These are phyloP conservation scores for Penicillium cinerascens DNA, from an alignment of 495 filamentous ascomycete species.

Conservation along the genomic window DNA sequence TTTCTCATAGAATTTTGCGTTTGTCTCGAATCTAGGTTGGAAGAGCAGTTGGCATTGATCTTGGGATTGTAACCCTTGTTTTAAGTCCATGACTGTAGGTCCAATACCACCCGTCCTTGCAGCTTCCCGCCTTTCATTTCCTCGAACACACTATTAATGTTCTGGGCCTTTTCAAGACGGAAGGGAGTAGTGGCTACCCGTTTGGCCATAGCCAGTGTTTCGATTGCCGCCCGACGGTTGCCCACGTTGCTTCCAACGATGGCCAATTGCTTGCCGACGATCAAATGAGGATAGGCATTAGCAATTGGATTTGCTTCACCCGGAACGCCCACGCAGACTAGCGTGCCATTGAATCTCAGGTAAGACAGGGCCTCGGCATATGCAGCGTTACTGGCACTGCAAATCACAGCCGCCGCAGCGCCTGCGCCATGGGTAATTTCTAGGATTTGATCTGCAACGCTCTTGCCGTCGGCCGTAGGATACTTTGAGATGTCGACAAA, in stretches of 20 bases:
- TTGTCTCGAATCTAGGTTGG: too few relatives aligned
- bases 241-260: constrained; percentile 4
- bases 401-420: constrained; percentile 52
- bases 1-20: too few relatives aligned
- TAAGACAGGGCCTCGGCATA: constrained; percentile 48
- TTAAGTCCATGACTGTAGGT: constrained; percentile 1
- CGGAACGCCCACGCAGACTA: constrained; percentile 58
- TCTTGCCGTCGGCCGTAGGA: not conserved
- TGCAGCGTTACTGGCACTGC: constrained; percentile 51
- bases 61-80: too few relatives aligned
- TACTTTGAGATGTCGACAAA: constrained; percentile 7
- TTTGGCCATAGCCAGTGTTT: constrained; percentile 1
- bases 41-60: too few relatives aligned
- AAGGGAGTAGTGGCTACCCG: constrained; percentile 2
- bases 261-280: constrained; percentile 2
- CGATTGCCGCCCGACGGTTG: constrained; percentile 4
- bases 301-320: not conserved
- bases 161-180: not conserved
- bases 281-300: not conserved
- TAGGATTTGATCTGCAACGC: not conserved
- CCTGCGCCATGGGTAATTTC: constrained; percentile 34
- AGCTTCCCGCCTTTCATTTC: constrained; percentile 6
- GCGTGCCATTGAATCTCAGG: constrained; percentile 51
- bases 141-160: not conserved
- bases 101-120: not conserved